Base-by-base conservation (phyloP, 495 filamentous ascomycete species). In the Viridothelium virens region DNA sequence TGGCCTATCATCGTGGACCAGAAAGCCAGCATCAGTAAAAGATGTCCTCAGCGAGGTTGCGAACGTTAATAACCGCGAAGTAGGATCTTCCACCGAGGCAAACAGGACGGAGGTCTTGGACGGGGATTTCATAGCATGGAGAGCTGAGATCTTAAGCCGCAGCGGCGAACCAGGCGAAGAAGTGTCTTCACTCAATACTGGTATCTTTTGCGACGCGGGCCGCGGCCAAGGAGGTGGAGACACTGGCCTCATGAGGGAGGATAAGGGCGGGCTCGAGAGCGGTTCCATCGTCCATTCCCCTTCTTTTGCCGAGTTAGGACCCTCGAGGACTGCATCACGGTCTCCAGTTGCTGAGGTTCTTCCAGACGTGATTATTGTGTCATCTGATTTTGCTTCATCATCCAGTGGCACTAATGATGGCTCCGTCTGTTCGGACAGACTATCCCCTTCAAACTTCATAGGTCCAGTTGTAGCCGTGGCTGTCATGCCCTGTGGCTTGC, bases 21-120 rank as follows among this genome's bases (percentile, higher is more conserved):
- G 72, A 18, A 92, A 79, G 1, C 82, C 87, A 2, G 83, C 83
- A 4, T 86, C 76, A 2, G 77, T 76, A 70, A 96, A 96, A 3
- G 70, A 73, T 0, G 81, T 77, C 53, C 82, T 79, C 2, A 96
- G 76, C 48, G 71, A 74, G 62, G 85, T 77, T 61, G 89, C 88
- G 71, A 96, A 92, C 2, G 75, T 72, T 44, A 81, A 78, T 2
- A 96, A 75, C 0, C 81, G 78, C 0, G 75, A 79, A 0, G 82
- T 81, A 0, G 72, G 70, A 69, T 93, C 91, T 9, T 78, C 69
- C 0, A 86, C 86, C 1, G 76, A 72, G 14, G 81, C 79, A 68
- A 86, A 84, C 3, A 90, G 73, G 33, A 86, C 77, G 2, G 83
- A 85, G 2, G 81, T 81, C 31, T 71, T 72, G 3, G 68, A 47